These are phyloP conservation scores for Oryza brachyantha DNA, from an alignment of 176 grass and related monocot genomes.

Conservation along the genomic window DNA sequence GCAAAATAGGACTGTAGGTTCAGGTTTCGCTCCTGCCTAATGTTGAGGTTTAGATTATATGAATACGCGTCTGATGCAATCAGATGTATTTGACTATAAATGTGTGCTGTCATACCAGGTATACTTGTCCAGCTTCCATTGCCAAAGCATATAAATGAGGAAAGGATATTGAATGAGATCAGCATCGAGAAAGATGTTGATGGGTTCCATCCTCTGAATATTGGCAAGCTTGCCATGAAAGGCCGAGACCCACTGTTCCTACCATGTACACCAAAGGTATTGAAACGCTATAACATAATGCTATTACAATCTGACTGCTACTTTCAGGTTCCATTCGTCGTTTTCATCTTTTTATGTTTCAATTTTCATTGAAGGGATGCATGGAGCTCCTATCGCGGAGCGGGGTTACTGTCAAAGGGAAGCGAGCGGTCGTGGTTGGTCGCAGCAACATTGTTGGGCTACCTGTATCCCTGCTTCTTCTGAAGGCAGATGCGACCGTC, in stretches of 20 bases:
- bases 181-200: conserved; percentile 93
- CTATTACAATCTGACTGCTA: neutral
- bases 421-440: conserved; percentile 78
- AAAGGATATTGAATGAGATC: conserved; percentile 75
- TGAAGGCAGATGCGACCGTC: conserved; percentile 90
- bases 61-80: neutral
- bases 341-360: neutral
- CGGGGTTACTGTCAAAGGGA: conserved; percentile 69
- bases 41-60: neutral
- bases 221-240: conserved; percentile 98
- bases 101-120: conserved; percentile 39
- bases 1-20: neutral
- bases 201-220: conserved; percentile 97
- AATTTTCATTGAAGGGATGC: conserved; percentile 59
- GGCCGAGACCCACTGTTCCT: conserved; percentile 80
- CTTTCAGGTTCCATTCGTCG: neutral
- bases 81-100: neutral
- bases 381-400: conserved; percentile 84
- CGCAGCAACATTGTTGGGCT: conserved; percentile 93
- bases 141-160: conserved; percentile 94
- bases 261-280: conserved; percentile 94
- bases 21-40: neutral
- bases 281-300: neutral
- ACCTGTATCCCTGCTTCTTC: conserved; percentile 83
- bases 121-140: conserved; percentile 95